Evolutionary conservation across 257 asterid species (phyloP), one percentile per base, ranked within the genome.

Genomic region (Nyctanthes arbortristis): DNA sequence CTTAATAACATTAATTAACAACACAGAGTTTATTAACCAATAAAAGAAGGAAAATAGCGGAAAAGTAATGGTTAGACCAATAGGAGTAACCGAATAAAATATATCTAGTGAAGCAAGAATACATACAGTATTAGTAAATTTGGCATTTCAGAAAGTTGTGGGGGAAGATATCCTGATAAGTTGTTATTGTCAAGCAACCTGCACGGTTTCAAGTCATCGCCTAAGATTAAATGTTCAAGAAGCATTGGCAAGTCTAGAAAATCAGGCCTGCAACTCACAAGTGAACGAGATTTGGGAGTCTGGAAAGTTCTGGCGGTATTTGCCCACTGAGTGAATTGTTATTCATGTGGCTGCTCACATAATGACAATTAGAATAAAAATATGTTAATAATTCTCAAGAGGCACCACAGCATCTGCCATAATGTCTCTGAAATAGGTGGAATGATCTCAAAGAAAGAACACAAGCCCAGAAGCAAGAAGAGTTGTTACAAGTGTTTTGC

Each of bases 171-270:
- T 68, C 99, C 99, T 0, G 98, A 82, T 83, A 94, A 80, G 84
- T 94, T 86, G 81, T 94, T 94, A 85, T 87, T 94, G 79, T 94
- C 99, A 55, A 94, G 92, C 85, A 94, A 87, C 86, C 99, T 94
- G 96, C 71, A 87, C 61, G 67, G 31, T 67, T 40, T 49, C 13
- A 31, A 57, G 56, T 75, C 49, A 73, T 22, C 45, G 60, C 64
- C 27, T 69, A 56, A 55, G 32, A 56, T 18, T 33, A 54, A n/a
- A 78, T 35, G 28, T 61, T 52, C 63, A 61, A 68, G 61, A 67
- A 4, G 28, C 32, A 34, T 22, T 30, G 47, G 61, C 67, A 65
- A 59, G 22, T 65, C 13, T 33, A 18, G 33, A 62, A 27, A 27
- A 30, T 58, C 49, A 55, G 34, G 40, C 5, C 33, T 68, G 61